Percentiles rank a stretch among this genome's conserved stretches.
Conservation (phyloP, 2,329 filamentous ascomycete genomes). For the Trichoderma koningii region DNA sequence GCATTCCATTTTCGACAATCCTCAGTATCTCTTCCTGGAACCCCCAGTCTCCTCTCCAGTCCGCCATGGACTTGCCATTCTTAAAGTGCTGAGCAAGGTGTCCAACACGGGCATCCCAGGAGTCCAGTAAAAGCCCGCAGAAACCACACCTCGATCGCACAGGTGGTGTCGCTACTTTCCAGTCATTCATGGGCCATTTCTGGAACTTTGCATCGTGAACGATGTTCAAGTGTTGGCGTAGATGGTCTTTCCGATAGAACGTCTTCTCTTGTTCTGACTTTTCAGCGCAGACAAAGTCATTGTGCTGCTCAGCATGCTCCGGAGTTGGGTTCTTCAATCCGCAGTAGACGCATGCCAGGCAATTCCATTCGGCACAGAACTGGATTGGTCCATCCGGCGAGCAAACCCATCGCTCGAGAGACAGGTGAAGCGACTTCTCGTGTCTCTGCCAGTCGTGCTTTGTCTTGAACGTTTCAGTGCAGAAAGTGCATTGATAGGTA, state of each 20-base stretch:
- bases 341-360: conserved; percentile 44
- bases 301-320: conserved; percentile 42
- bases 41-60: conserved; percentile 50
- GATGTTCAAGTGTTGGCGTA: conserved; percentile 47
- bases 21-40: conserved; percentile 37
- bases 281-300: conserved; percentile 51
- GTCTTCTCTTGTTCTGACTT: conserved; percentile 47
- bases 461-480: conserved; percentile 48
- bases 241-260: conserved; percentile 49
- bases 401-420: conserved; percentile 51
- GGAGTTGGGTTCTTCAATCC: conserved; percentile 36
- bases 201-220: conserved; percentile 46
- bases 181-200: conserved; percentile 48
- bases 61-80: conserved; percentile 44
- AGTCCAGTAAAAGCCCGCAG: conserved; percentile 40
- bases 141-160: conserved; percentile 47
- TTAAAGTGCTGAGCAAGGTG: conserved; percentile 49
- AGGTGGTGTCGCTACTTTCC: conserved; percentile 41
- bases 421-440: conserved; percentile 51
- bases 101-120: conserved; percentile 42
- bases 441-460: conserved; percentile 54
- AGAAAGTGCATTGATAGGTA: conserved; percentile 49
- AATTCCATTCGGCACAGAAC: conserved; percentile 40
- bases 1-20: conserved; percentile 21
- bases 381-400: conserved; percentile 39